Evolutionary conservation across 2,329 filamentous ascomycete species (phyloP).

Genomic region (Trichoderma brevicompactum): DNA sequence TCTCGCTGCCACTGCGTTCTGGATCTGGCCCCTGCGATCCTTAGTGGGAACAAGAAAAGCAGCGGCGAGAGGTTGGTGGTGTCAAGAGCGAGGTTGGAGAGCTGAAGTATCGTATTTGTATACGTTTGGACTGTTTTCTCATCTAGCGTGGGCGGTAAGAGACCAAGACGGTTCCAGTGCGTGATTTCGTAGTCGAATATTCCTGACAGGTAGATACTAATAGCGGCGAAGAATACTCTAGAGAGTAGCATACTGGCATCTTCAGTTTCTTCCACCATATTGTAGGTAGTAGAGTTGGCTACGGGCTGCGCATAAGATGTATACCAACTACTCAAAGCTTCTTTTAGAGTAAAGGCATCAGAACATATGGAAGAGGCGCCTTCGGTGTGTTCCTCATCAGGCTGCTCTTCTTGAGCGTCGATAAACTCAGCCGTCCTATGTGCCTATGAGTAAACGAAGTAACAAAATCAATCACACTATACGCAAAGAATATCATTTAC

Average conservation of each 20-base stretch:
- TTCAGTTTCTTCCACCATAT: neutral
- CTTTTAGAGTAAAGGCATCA: conserved; percentile 18
- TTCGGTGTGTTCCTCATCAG: neutral
- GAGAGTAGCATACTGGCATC: conserved; percentile 34
- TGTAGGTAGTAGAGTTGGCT: neutral
- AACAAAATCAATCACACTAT: neutral
- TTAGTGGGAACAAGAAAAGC: conserved; percentile 42
- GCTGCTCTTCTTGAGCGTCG: neutral
- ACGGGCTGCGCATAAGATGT: conserved; percentile 19
- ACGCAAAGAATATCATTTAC: conserved; percentile 1
- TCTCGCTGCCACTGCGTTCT: conserved; percentile 34
- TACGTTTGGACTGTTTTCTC: conserved; percentile 34
- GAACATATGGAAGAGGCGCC: conserved; percentile 13
- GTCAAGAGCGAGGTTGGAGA: conserved; percentile 31
- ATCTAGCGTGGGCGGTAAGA: conserved; percentile 34
- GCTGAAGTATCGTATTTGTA: conserved; percentile 35
- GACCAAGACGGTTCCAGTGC: conserved; percentile 37
- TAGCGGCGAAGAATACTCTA: conserved; percentile 38
- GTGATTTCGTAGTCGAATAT: conserved; percentile 44
- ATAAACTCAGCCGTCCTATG: conserved; percentile 12
- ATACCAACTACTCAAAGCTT: conserved; percentile 31
- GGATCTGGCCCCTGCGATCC: conserved; percentile 43
- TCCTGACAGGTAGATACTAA: conserved; percentile 45
- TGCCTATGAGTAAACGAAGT: neutral
- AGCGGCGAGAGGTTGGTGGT: conserved; percentile 38